Conservation (phyloP, 768 basidiomycete species). For the Pulveroboletus sp. region DNA sequence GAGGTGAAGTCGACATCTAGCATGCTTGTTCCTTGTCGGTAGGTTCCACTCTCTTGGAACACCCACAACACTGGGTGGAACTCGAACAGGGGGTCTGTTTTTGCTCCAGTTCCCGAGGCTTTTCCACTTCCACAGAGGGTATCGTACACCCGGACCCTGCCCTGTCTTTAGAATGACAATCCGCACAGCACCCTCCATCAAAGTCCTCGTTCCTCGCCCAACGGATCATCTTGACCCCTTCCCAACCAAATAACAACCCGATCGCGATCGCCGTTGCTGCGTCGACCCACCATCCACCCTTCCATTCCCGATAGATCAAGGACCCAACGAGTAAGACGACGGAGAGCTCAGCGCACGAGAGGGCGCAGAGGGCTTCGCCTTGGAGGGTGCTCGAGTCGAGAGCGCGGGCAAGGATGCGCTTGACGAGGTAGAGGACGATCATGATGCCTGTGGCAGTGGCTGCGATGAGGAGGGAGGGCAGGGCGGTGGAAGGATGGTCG, state of each 20-base stretch:
- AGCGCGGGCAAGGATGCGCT: conserved; percentile 38
- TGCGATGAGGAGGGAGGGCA: conserved; percentile 40
- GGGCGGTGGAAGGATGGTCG: conserved; percentile 34
- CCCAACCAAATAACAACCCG: conserved; percentile 6
- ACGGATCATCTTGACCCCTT: conserved; percentile 30
- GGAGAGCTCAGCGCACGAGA: conserved; percentile 41
- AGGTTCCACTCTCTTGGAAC: background rate
- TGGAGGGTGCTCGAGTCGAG: conserved; percentile 41
- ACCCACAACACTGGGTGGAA: conserved; percentile 1
- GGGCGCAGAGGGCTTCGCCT: conserved; percentile 41
- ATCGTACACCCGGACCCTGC: background rate
- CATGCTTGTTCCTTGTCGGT: background rate
- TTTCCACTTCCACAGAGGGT: background rate
- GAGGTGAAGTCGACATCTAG: background rate
- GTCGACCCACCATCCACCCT: conserved; percentile 42
- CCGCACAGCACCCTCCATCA: conserved; percentile 34
- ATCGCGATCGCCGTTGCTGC: conserved; percentile 3
- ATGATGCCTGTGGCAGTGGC: conserved; percentile 36
- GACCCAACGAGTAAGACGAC: conserved; percentile 40
- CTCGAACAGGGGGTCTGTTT: background rate
- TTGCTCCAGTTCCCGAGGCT: background rate
- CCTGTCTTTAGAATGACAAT: background rate
- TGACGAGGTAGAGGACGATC: conserved; percentile 40
- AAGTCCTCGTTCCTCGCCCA: conserved; percentile 22
- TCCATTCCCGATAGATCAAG: conserved; percentile 35